Base-by-base conservation (phyloP, 495 filamentous ascomycete genomes). In the Penicillium subrubescens region DNA sequence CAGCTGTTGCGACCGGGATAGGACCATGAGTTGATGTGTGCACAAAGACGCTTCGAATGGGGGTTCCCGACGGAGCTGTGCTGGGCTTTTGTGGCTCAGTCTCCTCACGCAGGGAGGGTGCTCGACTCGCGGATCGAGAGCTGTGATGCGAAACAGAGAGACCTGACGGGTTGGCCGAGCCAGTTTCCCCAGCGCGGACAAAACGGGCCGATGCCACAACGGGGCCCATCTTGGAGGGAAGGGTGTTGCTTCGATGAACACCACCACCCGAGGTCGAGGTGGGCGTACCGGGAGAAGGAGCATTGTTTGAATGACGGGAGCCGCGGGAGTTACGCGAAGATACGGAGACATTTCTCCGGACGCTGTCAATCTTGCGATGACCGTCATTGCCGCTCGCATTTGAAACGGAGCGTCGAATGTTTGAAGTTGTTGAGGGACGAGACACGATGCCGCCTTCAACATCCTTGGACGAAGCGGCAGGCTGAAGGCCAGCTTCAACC, bases 211-310 rank as follows among this genome's bases (percentile, higher is more conserved):
- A 79, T 21, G 84, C 78, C 27, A 94, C 67, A 14, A 84, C 88
- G 19, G 94, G 92, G 1, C 94, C 93, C 79, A 88, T 92, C 73
- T 96, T 95, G 2, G 93, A 94, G n/a, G 95, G 95, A 19, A 97
- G 78, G 10, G 95, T 99, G 76, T 98, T 99, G 77, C 94, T 97
- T 68, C 95, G 84, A 63, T 90, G 89, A 41, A 99, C 83, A 8
- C 92, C 92, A 64, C 86, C 82, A 62, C 86, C 82, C 7, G 79
- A 79, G 50, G 78, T 73, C 8, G 86, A 83, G 2, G 86, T 84
- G 10, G 92, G 90, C 52, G 89, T 92, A 11, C 83, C 85, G 5
- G 92, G 91, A 60, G 88, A 93, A 4, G 90, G 87, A 33, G 84
- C 81, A 61, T 82, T 88, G 68, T 88, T 88, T 4, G 90, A 92